phyloP scores from a whole-genome alignment of 768 basidiomycete genomes.

The Crepidotus variabilis region DNA sequence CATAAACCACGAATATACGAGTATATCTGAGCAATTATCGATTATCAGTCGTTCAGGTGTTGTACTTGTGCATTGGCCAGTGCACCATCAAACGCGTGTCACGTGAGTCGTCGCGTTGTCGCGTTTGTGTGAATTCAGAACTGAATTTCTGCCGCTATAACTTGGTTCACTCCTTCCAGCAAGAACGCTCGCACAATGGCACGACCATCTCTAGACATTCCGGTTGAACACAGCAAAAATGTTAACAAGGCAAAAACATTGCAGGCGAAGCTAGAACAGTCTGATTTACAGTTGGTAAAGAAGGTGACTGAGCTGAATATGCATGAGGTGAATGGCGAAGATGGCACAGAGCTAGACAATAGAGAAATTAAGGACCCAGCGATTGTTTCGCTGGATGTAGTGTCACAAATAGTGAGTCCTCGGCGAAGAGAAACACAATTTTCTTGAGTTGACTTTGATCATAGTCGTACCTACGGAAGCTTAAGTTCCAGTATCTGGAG shows the following conservation, averaged over 20 bases:
- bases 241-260: constrained; percentile 31
- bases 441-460: background rate
- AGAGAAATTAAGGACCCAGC: constrained; percentile 44
- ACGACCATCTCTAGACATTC: constrained; percentile 20
- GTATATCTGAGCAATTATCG: no score
- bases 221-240: constrained; percentile 28
- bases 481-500: constrained; percentile 88
- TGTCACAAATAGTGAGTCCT: constrained; percentile 55
- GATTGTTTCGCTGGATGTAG: constrained; percentile 54
- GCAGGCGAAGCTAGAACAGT: constrained; percentile 28
- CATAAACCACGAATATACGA: no score
- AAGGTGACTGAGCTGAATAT: constrained; percentile 33
- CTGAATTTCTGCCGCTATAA: no score
- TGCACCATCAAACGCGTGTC: no score
- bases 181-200: background rate
- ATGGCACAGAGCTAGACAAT: constrained; percentile 32
- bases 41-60: no score
- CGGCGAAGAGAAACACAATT: background rate
- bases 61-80: no score
- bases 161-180: no score
- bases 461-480: constrained; percentile 70
- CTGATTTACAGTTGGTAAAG: constrained; percentile 34
- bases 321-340: constrained; percentile 31
- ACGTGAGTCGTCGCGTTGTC: no score
- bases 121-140: no score